Evolutionary conservation across 2,329 filamentous ascomycete genomes (phyloP), one percentile per base, ranked within the genome.

Genomic region (Cytospora schulzeri): DNA sequence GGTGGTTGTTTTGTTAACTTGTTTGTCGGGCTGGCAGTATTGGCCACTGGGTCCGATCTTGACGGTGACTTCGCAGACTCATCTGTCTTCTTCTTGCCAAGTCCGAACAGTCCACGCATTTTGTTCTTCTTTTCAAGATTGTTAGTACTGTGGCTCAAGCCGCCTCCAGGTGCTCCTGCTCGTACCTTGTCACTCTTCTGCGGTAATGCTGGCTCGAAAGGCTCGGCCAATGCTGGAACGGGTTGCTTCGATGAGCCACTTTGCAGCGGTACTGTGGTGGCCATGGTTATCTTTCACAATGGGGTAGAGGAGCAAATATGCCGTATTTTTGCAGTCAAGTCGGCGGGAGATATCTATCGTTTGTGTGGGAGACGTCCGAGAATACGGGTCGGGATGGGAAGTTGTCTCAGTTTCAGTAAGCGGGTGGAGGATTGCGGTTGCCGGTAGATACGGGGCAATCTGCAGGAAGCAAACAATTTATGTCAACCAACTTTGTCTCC

Each of bases 71-170:
- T 80, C 53, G 73, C 71, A 64, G 80, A 78, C 31, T 81, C 78
- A 54, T 82, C 78, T 57, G 77, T 76, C 77, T 85, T 88, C 77
- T 88, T 88, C 78, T 85, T 88, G 63, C 84, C 85, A 66, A 89
- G 83, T 5, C 84, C 82, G 74, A 88, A 88, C 31, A 89, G 76
- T 66, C 81, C 80, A 68, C 85, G 80, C 75, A 84, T 88, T 74
- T 85, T 83, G 62, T 75, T 76, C 58, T 72, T 72, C 70, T 77
- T 77, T 35, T 68, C 65, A 50, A 67, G 52, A 6, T 64, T 67
- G n/a, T 76, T 73, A 66, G 63, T 64, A 31, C 74, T 72, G 26
- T 71, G 69, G 31, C 69, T 68, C 63, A 69, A 71, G 58, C 69
- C 70, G 22, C 70, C 70, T 9, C 66, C 66, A 52, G 71, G 67